phyloP scores from a whole-genome alignment of 2,329 filamentous ascomycete species.

The Fusarium fracticaudum region DNA sequence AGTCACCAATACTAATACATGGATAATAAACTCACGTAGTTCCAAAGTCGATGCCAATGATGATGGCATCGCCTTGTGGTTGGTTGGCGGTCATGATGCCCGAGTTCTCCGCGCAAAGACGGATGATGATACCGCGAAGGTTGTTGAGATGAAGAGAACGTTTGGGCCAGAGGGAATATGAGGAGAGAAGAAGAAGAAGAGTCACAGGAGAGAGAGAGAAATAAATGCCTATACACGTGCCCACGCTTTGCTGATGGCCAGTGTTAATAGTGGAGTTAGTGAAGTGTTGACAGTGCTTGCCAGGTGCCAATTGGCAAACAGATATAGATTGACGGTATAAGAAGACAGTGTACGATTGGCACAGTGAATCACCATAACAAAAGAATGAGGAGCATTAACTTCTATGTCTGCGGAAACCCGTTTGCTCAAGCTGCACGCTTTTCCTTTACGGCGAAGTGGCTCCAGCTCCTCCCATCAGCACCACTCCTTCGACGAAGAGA shows the following conservation, averaged over 20 bases:
- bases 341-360: too few relatives aligned
- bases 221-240: not conserved
- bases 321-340: not conserved
- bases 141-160: not conserved
- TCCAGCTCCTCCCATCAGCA: not conserved
- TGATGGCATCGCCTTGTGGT: constrained; percentile 34
- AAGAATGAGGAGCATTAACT: too few relatives aligned
- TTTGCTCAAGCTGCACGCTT: too few relatives aligned
- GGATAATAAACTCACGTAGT: constrained; percentile 50
- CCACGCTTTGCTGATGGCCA: not conserved
- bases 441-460: too few relatives aligned
- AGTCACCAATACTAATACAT: not conserved
- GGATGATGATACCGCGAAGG: not conserved
- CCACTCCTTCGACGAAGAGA: too few relatives aligned
- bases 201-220: too few relatives aligned
- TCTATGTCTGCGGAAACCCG: not conserved
- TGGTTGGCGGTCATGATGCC: not conserved
- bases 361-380: too few relatives aligned
- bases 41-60: constrained; percentile 58
- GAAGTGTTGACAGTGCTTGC: not conserved
- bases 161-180: too few relatives aligned
- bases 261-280: not conserved
- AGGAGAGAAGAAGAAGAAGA: not conserved
- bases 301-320: not conserved
- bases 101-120: too few relatives aligned